Evolutionary conservation across 805 yeast genomes (phyloP).

Genomic region (Metschnikowia reukaufii): DNA sequence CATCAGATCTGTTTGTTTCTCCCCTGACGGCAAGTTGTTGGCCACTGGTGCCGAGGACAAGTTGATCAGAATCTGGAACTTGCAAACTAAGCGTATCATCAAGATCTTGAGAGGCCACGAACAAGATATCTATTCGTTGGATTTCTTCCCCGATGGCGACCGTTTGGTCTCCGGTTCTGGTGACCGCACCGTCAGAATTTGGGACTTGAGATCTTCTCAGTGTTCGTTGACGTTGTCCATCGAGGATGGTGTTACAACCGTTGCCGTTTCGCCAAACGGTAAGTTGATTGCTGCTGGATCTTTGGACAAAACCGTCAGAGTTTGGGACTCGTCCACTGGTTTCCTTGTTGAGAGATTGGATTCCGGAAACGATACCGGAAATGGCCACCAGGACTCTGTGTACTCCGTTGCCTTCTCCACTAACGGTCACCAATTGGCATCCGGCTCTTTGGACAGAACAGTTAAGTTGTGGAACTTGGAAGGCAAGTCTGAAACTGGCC

Average conservation of each 20-base stretch:
- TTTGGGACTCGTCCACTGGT: conserved; percentile 94
- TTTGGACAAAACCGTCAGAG: conserved; percentile 90
- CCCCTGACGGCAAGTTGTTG: conserved; percentile 87
- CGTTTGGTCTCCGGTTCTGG: conserved; percentile 95
- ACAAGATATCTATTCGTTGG: conserved; percentile 95
- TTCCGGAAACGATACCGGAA: conserved; percentile 81
- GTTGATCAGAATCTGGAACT: conserved; percentile 94
- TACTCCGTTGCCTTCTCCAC: conserved; percentile 92
- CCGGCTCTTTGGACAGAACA: conserved; percentile 94
- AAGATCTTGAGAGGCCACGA: conserved; percentile 91
- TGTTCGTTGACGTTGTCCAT: conserved; percentile 85
- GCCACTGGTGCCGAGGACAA: conserved; percentile 95
- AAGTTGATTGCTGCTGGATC: conserved; percentile 94
- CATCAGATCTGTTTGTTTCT: conserved; percentile 92
- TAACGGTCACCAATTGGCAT: conserved; percentile 86
- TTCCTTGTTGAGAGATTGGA: conserved; percentile 89
- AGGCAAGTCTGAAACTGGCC: conserved; percentile 41
- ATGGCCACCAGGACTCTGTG: conserved; percentile 95
- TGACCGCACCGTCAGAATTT: conserved; percentile 91
- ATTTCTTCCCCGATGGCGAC: conserved; percentile 91
- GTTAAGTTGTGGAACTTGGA: conserved; percentile 94
- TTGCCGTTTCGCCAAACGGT: conserved; percentile 95
- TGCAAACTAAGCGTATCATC: conserved; percentile 78
- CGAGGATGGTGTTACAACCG: conserved; percentile 98
- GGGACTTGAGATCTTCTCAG: conserved; percentile 91